These are phyloP conservation scores for Arbutus unedo DNA, from an alignment of 148 eudicot genomes.

Conservation along the genomic window DNA sequence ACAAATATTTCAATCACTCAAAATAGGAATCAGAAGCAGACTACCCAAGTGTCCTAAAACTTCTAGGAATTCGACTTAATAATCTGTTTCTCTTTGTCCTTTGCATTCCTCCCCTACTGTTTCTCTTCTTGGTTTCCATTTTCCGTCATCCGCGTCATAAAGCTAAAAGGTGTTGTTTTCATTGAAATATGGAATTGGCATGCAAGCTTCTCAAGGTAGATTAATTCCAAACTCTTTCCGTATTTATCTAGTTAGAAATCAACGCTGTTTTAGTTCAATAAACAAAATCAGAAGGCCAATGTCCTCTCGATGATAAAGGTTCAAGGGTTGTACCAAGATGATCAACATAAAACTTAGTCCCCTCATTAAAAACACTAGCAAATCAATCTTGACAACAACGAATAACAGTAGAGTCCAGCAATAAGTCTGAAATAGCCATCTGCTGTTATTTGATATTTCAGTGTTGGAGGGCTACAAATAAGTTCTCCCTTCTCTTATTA, in stretches of 20 bases:
- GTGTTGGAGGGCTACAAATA: neutral
- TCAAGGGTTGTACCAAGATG: neutral
- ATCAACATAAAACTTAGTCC: neutral
- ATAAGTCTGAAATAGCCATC: slow-evolving; percentile 7
- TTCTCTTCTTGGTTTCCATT: neutral
- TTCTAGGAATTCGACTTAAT: neutral
- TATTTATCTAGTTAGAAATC: neutral
- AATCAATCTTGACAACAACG: neutral
- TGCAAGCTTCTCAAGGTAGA: neutral
- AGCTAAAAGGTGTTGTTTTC: neutral
- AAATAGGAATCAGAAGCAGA: neutral
- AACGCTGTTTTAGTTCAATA: neutral
- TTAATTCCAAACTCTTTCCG: neutral
- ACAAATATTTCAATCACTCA: neutral
- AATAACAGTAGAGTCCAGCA: neutral
- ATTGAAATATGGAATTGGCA: neutral
- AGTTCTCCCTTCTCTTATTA: neutral
- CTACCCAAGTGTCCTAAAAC: neutral
- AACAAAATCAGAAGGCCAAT: neutral
- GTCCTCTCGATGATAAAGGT: neutral
- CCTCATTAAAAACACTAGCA: neutral
- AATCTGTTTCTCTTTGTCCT: neutral
- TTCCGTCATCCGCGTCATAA: neutral
- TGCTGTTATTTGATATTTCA: neutral
- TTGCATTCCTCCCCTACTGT: neutral